A percentile compares a stretch with the other conserved stretches of the same genome.
These are phyloP conservation scores for Trichoderma hamatum DNA, from an alignment of 2,329 filamentous ascomycete species.

Conservation along the genomic window DNA sequence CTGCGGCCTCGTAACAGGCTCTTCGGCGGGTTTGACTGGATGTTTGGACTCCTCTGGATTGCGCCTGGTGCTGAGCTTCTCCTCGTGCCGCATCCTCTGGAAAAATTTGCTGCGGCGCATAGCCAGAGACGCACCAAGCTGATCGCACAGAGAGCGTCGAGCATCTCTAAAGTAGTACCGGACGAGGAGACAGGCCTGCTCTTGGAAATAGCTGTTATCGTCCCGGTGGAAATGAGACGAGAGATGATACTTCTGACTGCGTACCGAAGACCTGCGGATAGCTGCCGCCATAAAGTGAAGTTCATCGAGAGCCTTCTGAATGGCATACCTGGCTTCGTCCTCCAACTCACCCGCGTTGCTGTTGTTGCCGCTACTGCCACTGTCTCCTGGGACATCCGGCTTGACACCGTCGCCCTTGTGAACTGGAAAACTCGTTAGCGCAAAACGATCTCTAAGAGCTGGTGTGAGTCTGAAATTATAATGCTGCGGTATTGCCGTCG, in stretches of 20 bases:
- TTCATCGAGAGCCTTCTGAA: background rate
- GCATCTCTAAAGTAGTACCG: background rate
- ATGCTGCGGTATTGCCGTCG: no score
- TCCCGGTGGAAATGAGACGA: background rate
- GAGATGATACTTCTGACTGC: background rate
- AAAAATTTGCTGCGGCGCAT: background rate
- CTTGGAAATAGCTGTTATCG: background rate
- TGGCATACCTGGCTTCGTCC: background rate
- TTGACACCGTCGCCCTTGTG: background rate
- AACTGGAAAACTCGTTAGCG: no score
- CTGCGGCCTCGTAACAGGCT: no score
- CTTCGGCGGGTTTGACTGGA: no score
- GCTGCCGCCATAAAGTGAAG: background rate
- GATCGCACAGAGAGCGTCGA: background rate
- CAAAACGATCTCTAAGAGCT: no score
- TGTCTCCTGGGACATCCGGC: no score
- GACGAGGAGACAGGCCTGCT: background rate
- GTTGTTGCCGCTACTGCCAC: no score
- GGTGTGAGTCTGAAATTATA: no score
- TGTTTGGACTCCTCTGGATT: no score
- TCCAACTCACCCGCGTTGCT: background rate
- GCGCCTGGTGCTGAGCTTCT: no score
- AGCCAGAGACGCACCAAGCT: background rate
- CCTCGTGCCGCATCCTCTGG: background rate
- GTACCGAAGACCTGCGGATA: background rate